Conservation (phyloP, 768 basidiomycete species). For the Suillus fuscotomentosus region DNA sequence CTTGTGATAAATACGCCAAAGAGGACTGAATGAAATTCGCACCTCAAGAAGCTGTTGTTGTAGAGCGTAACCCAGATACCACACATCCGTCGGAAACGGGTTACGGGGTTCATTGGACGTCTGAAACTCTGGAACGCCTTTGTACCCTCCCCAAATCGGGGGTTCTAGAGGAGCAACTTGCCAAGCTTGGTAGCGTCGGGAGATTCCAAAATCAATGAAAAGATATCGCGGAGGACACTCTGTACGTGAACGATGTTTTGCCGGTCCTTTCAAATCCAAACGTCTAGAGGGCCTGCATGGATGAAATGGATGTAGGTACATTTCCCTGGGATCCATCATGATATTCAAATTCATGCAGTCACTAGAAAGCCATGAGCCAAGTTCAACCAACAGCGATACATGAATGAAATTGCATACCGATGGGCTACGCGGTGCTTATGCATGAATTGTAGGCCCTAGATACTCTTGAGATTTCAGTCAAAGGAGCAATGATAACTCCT, state of each 20-base stretch:
- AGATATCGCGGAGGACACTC: slow-evolving; percentile 23
- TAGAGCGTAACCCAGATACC: slow-evolving; percentile 5
- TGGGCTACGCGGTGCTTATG: slow-evolving; percentile 11
- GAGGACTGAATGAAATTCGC: neutral
- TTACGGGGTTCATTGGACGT: slow-evolving; percentile 11
- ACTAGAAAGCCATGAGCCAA: slow-evolving; percentile 26
- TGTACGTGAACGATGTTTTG: slow-evolving; percentile 21
- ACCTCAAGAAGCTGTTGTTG: neutral
- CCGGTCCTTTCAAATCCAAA: slow-evolving; percentile 5
- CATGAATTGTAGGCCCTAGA: slow-evolving; percentile 9
- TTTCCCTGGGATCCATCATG: slow-evolving; percentile 19
- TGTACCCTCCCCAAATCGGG: slow-evolving; percentile 22
- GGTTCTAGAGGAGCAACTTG: slow-evolving; percentile 11
- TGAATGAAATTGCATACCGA: neutral
- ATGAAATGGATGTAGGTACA: slow-evolving; percentile 17
- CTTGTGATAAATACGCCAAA: neutral
- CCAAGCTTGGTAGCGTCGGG: slow-evolving; percentile 17
- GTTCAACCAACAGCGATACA: neutral
- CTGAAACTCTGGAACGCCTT: slow-evolving; percentile 23
- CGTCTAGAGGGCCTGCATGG: neutral
- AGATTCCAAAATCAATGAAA: slow-evolving; percentile 30
- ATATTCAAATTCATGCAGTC: slow-evolving; percentile 21
- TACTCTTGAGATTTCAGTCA: neutral
- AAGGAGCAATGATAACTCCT: neutral
- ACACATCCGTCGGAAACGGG: slow-evolving; percentile 22